phyloP scores from a whole-genome alignment of 257 asterid genomes.

The Jaltomata sinuosa region DNA sequence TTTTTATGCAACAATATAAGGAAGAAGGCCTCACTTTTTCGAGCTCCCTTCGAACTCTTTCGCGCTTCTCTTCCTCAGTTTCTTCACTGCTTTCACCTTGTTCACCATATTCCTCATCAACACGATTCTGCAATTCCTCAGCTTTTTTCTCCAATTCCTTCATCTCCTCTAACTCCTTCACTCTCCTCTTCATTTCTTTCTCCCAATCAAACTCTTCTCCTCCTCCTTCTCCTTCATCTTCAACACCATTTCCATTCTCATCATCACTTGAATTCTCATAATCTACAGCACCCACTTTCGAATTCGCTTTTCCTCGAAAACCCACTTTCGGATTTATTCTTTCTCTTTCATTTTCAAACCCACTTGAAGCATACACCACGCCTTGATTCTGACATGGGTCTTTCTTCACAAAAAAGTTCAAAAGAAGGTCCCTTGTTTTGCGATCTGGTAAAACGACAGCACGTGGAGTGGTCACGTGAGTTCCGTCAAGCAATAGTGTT shows the following conservation, averaged over 20 bases:
- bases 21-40: slow-evolving; percentile 42
- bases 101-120: slow-evolving; percentile 44
- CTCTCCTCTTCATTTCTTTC: slow-evolving; percentile 79
- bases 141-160: slow-evolving; percentile 83
- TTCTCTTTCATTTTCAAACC: slow-evolving; percentile 45
- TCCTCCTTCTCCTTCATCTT: slow-evolving; percentile 44
- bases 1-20: background rate
- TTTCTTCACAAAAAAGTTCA: slow-evolving; percentile 36
- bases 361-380: slow-evolving; percentile 17
- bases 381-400: slow-evolving; percentile 29
- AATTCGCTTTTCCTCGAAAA: slow-evolving; percentile 29
- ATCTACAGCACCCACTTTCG: slow-evolving; percentile 59
- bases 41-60: slow-evolving; percentile 75
- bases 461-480: slow-evolving; percentile 42
- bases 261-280: slow-evolving; percentile 84
- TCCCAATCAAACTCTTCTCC: slow-evolving; percentile 64
- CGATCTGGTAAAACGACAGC: slow-evolving; percentile 15
- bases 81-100: slow-evolving; percentile 35
- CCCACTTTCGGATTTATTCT: slow-evolving; percentile 17
- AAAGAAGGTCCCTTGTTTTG: slow-evolving; percentile 29
- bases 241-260: slow-evolving; percentile 64
- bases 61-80: slow-evolving; percentile 70
- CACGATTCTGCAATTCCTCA: slow-evolving; percentile 65
- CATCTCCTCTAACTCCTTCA: slow-evolving; percentile 77
- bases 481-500: slow-evolving; percentile 49